A percentile compares a stretch with the other conserved stretches of the same genome.
phyloP scores from a whole-genome alignment of 1,139 yeast species.

The Petasospora rhodanensis region DNA sequence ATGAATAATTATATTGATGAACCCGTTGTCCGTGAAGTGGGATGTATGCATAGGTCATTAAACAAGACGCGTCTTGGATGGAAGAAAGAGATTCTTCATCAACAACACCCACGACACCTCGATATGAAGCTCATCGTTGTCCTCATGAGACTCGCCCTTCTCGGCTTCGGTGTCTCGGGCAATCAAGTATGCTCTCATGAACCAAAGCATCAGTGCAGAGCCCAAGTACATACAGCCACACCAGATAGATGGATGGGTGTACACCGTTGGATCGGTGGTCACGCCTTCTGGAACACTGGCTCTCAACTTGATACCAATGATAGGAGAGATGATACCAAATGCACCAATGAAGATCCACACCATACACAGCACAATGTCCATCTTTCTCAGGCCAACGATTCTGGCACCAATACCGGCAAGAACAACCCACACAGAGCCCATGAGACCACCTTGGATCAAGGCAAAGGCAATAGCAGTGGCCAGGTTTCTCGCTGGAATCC shows the following conservation, averaged over 20 bases:
- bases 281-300: constrained; percentile 28
- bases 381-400: constrained; percentile 43
- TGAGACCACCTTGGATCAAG: constrained; percentile 41
- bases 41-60: no score
- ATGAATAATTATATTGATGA: no score
- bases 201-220: constrained; percentile 35
- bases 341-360: constrained; percentile 44
- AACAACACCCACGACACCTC: constrained; percentile 17
- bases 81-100: constrained; percentile 11
- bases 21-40: no score
- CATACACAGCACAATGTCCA: constrained; percentile 44
- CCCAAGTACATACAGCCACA: constrained; percentile 48
- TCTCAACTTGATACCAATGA: constrained; percentile 47
- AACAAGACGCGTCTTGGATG: constrained; percentile 10
- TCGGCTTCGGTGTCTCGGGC: constrained; percentile 38
- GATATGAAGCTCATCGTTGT: constrained; percentile 23
- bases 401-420: constrained; percentile 27
- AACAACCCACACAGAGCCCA: constrained; percentile 39
- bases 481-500: constrained; percentile 55
- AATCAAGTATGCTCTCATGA: constrained; percentile 46
- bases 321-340: constrained; percentile 47
- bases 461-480: constrained; percentile 48
- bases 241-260: constrained; percentile 46
- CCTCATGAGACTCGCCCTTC: constrained; percentile 18
- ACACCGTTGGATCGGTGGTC: constrained; percentile 38